Percentiles rank a stretch among this genome's conserved stretches.
These are phyloP conservation scores for Grammothele lineata DNA, from an alignment of 768 basidiomycete species.

Conservation along the genomic window DNA sequence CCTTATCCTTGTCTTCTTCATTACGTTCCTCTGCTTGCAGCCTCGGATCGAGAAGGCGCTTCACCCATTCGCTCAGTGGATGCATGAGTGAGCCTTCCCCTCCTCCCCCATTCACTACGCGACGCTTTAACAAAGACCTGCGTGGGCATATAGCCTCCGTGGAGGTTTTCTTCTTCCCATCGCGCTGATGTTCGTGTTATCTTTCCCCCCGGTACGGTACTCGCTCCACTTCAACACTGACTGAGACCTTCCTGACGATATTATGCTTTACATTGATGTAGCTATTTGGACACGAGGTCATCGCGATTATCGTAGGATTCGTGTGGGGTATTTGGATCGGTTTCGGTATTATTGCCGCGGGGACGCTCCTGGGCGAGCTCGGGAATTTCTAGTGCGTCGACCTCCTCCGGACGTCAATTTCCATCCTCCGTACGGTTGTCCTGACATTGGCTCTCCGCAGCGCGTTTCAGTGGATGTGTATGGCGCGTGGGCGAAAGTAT, in stretches of 20 bases:
- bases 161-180: slow-evolving; percentile 40
- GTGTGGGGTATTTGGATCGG: slow-evolving; percentile 88
- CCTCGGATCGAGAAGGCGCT: slow-evolving; percentile 60
- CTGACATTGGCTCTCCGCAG: slow-evolving; percentile 30
- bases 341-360: slow-evolving; percentile 79
- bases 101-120: too few relatives aligned
- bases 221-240: too few relatives aligned
- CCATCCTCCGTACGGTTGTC: not conserved
- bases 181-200: slow-evolving; percentile 37
- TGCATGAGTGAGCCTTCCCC: slow-evolving; percentile 48
- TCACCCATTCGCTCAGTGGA: slow-evolving; percentile 58
- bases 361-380: slow-evolving; percentile 80
- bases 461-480: slow-evolving; percentile 79
- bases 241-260: too few relatives aligned
- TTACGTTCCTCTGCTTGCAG: slow-evolving; percentile 39
- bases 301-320: slow-evolving; percentile 81
- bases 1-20: slow-evolving; percentile 28
- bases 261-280: slow-evolving; percentile 23
- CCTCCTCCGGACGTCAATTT: too few relatives aligned
- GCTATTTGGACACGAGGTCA: slow-evolving; percentile 90
- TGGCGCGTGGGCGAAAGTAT: slow-evolving; percentile 63
- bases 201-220: slow-evolving; percentile 26
- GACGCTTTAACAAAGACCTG: not conserved
- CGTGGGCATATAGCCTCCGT: slow-evolving; percentile 12
- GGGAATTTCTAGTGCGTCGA: slow-evolving; percentile 82